Base-by-base conservation (phyloP, 2,329 filamentous ascomycete species). In the Neonectria faginata region DNA sequence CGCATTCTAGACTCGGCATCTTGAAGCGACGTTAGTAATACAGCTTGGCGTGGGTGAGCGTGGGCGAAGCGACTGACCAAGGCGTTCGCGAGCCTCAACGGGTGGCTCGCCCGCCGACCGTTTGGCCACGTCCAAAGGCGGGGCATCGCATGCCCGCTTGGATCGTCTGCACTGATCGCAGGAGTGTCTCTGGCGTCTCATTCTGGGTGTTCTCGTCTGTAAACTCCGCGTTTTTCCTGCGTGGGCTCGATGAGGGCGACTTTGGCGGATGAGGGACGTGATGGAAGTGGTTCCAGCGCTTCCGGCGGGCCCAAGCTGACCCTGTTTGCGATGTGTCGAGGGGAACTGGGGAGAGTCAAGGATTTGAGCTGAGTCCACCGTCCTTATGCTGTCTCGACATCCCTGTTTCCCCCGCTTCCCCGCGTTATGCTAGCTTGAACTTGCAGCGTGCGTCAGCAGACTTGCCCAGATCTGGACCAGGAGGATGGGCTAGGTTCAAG, bases 161-260 rank as follows among this genome's bases (percentile, higher is more conserved):
- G 71, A 73, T 51, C 56, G 69, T 7, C 70, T 62, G 31, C 71
- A 73, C 41, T 73, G 70, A 51, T 73, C 71, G 51, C 71, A 73
- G 29, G 71, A 70, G 44, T 73, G 60, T 42, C 71, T 70, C 18
- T 71, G 72, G 29, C 71, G 69, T 56, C 66, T 70, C 71, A 73
- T 73, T 25, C 20, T 71, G 9, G 18, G 48, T 7, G 2, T 33
- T 27, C 12, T 16, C 22, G 22, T 22, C 12, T 16, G 45, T 2
- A 29, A n/a, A 16, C 6, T 16, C 29, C 11, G 22, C 14, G 45
- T 29, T 48, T 48, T n/a, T 22, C 3, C 22, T 6, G 25, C 14
- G 22, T 27, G 12, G 16, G 10, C 5, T 4, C 1, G 22, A 27
- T 9, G 25, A 14, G 8, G 45, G 12, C 25, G 22, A 29, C 14